Conservation (phyloP, 2,329 filamentous ascomycete species). For the Beauveria varroae region DNA sequence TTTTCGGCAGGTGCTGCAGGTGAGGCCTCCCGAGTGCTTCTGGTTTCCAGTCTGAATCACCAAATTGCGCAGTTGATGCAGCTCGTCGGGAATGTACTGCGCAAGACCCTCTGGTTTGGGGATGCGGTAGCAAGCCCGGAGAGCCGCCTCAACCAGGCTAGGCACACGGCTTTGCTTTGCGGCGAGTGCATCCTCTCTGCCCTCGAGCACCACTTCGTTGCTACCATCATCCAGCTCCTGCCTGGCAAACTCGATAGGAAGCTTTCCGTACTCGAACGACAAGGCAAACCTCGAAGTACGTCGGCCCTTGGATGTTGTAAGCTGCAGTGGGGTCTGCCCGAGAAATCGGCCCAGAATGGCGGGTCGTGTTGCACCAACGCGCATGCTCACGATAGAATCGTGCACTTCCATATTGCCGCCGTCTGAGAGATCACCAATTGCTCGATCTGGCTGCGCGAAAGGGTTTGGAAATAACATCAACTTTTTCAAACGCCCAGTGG, state of each 20-base stretch:
- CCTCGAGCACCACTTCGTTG: conserved; percentile 10
- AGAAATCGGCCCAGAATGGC: conserved; percentile 10
- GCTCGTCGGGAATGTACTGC: conserved; percentile 34
- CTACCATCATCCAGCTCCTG: not conserved
- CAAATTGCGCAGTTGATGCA: conserved; percentile 31
- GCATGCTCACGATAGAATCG: conserved; percentile 9
- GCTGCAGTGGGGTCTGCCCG: conserved; percentile 2
- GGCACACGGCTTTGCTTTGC: conserved; percentile 30
- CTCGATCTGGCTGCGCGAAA: conserved; percentile 38
- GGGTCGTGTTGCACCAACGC: not conserved
- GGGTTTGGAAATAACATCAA: conserved; percentile 58
- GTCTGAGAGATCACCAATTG: conserved; percentile 7
- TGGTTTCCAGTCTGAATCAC: conserved; percentile 33
- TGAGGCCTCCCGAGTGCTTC: conserved; percentile 39
- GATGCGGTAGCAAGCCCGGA: conserved; percentile 38
- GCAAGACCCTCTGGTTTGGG: conserved; percentile 35
- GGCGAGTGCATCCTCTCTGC: not conserved
- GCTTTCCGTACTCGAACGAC: not conserved
- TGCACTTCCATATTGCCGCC: conserved; percentile 10
- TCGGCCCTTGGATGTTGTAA: conserved; percentile 8
- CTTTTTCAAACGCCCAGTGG: conserved; percentile 36
- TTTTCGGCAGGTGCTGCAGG: conserved; percentile 45
- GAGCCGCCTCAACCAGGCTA: conserved; percentile 44
- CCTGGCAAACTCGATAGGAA: conserved; percentile 16
- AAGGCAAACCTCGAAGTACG: conserved; percentile 1